A percentile compares a stretch with the other conserved stretches of the same genome.
Conservation (phyloP, 768 basidiomycete species). For the Suillus alpinus region DNA sequence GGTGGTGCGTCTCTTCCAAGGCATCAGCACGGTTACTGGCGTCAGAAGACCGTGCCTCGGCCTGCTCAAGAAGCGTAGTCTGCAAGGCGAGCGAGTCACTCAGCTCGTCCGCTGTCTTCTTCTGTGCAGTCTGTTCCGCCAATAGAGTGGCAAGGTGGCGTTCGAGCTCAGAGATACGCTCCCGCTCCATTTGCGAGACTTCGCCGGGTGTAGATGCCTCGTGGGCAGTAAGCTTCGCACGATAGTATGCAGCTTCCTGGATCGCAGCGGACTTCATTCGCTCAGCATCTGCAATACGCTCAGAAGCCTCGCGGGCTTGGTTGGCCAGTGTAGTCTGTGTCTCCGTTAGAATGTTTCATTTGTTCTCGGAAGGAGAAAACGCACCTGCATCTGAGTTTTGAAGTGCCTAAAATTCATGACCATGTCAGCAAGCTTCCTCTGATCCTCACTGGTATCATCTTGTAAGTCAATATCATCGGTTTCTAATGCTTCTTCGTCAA, state of each 20-base stretch:
- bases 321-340: constrained; percentile 65
- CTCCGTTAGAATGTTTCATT: neutral
- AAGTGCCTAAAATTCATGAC: constrained; percentile 85
- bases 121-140: constrained; percentile 61
- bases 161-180: constrained; percentile 75
- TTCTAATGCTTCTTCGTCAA: constrained; percentile 49
- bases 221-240: constrained; percentile 87
- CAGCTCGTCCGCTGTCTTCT: constrained; percentile 71
- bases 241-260: constrained; percentile 94
- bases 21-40: constrained; percentile 73
- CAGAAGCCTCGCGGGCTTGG: constrained; percentile 75
- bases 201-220: constrained; percentile 71
- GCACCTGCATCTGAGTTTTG: constrained; percentile 81
- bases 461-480: constrained; percentile 32
- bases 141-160: constrained; percentile 58
- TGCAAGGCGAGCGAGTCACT: constrained; percentile 73
- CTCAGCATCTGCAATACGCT: constrained; percentile 77
- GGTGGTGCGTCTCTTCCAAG: constrained; percentile 66
- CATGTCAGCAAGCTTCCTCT: constrained; percentile 61
- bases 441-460: constrained; percentile 38
- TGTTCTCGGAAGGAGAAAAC: constrained; percentile 19
- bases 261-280: constrained; percentile 72
- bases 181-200: constrained; percentile 67
- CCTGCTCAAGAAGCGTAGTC: constrained; percentile 73
- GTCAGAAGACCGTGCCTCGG: constrained; percentile 74